Evolutionary conservation across 148 eudicot genomes (phyloP).

Genomic region (Rhododendron kiyosumense): DNA sequence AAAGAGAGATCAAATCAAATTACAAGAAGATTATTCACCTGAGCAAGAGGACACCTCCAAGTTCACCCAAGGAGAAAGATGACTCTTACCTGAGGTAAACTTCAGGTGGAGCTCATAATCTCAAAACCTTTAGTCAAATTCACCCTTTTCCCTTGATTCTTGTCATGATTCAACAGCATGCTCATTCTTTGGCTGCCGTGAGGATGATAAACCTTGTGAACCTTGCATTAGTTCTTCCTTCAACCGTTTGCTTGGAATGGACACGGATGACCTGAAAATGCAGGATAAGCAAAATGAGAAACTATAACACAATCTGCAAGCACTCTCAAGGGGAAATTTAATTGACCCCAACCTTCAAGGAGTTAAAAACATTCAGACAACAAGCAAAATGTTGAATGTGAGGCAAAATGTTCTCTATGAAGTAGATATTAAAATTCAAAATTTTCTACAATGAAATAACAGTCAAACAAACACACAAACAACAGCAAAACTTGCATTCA

Average conservation of each 20-base stretch:
- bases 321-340: background rate
- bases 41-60: background rate
- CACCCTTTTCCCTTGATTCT: background rate
- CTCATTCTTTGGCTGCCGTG: conserved; percentile 32
- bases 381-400: background rate
- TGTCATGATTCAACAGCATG: conserved; percentile 20
- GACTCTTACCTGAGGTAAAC: background rate
- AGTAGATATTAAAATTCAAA: background rate
- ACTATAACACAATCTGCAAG: background rate
- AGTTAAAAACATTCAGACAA: background rate
- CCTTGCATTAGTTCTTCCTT: conserved; percentile 30
- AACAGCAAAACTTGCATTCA: background rate
- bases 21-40: background rate
- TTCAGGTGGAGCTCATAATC: background rate
- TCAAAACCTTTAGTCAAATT: background rate
- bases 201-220: conserved; percentile 25
- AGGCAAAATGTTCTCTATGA: background rate
- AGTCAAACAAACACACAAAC: background rate
- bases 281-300: conserved; percentile 4
- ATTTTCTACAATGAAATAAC: background rate
- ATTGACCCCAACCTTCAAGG: background rate
- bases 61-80: background rate
- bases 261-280: conserved; percentile 33
- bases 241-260: conserved; percentile 29
- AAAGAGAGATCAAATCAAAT: background rate